A percentile compares a stretch with the other conserved stretches of the same genome.
Evolutionary conservation across 139 green algal genomes (phyloP).

Genomic region (Eudorina sp.): DNA sequence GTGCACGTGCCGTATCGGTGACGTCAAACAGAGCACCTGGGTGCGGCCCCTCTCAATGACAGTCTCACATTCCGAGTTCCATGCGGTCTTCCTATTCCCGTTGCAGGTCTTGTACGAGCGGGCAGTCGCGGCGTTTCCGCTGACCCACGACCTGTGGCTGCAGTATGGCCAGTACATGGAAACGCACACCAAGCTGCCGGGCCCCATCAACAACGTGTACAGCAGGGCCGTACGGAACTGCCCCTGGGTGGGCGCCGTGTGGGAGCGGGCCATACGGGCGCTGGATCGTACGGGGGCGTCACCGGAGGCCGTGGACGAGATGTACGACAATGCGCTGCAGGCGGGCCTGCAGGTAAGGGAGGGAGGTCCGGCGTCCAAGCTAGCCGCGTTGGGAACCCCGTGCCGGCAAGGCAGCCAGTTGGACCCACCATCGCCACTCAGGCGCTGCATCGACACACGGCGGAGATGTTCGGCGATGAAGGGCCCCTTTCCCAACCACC

Average conservation of each 20-base stretch:
- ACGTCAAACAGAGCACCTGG: too few species aligned
- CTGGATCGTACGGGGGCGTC: constrained; percentile 51
- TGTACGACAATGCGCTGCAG: constrained; percentile 60
- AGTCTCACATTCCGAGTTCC: too few species aligned
- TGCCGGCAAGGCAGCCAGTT: too few species aligned
- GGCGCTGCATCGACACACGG: too few species aligned
- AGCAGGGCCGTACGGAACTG: constrained; percentile 85
- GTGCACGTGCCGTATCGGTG: too few species aligned
- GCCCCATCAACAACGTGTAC: constrained; percentile 68
- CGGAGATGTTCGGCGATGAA: too few species aligned
- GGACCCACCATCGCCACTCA: too few species aligned
- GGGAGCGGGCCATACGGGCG: constrained; percentile 68
- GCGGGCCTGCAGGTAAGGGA: constrained; percentile 65
- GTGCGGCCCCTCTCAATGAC: too few species aligned
- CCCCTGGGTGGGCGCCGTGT: constrained; percentile 86
- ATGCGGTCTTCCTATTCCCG: too few species aligned
- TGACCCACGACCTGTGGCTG: constrained; percentile 86
- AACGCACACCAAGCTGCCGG: constrained; percentile 49
- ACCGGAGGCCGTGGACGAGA: constrained; percentile 45
- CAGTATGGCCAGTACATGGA: constrained; percentile 85
- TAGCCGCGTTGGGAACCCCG: too few species aligned
- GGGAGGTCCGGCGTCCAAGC: too few species aligned
- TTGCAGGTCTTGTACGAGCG: constrained; percentile 82
- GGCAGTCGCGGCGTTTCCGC: constrained; percentile 83
- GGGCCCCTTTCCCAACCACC: too few species aligned